These are phyloP conservation scores for Paramecium sexaurelia DNA, from an alignment of 73 alveolate genomes.

Conservation along the genomic window DNA sequence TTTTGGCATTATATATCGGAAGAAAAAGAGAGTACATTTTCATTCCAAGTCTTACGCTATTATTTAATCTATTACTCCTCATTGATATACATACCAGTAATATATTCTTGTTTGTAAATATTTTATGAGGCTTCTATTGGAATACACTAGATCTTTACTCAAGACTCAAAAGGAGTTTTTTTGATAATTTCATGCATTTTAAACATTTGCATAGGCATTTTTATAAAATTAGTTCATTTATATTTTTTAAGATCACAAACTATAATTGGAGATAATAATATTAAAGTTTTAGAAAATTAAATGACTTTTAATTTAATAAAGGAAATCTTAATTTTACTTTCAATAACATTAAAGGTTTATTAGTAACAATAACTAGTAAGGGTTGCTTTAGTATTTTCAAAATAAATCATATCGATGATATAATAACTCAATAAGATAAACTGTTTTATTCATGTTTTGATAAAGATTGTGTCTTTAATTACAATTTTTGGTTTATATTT, in stretches of 20 bases:
- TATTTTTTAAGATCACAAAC: not conserved
- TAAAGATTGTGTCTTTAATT: not conserved
- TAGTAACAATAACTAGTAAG: not conserved
- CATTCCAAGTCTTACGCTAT: not conserved
- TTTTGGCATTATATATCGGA: not conserved
- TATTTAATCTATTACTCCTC: not conserved
- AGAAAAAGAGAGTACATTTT: not conserved
- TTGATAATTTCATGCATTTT: not conserved
- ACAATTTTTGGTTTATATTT: not conserved
- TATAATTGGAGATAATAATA: not conserved
- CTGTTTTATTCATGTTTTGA: not conserved
- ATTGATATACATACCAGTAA: not conserved
- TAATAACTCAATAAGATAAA: not conserved
- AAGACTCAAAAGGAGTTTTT: not conserved
- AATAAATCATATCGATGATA: not conserved
- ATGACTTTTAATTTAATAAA: not conserved
- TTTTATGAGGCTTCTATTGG: not conserved
- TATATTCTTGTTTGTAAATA: not conserved
- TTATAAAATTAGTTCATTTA: not conserved
- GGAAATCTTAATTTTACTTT: not conserved
- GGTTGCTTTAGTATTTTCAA: not conserved
- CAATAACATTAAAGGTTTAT: not conserved
- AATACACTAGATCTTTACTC: not conserved
- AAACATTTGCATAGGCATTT: not conserved
- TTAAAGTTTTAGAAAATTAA: not conserved